phyloP scores from a whole-genome alignment of 2,329 filamentous ascomycete species.

The Xylariales sp. region DNA sequence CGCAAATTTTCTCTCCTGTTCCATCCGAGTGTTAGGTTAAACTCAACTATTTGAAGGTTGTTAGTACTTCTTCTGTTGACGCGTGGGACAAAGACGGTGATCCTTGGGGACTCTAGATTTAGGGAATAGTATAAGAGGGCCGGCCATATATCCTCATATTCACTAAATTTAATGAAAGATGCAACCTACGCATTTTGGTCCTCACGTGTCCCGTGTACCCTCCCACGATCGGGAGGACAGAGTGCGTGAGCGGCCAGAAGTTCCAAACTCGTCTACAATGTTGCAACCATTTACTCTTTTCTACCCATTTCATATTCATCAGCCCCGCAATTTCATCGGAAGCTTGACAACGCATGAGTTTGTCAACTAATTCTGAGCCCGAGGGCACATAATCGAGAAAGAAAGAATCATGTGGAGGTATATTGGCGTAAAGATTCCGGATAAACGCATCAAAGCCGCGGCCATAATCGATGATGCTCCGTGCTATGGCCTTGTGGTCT shows the following conservation, averaged over 20 bases:
- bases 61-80: neutral
- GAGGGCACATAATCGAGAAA: too few relatives aligned
- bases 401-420: too few relatives aligned
- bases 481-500: neutral
- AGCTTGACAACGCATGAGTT: neutral
- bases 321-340: neutral
- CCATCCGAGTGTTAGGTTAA: neutral
- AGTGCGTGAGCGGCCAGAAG: slow-evolving; percentile 15
- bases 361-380: neutral
- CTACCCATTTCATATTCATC: slow-evolving; percentile 5
- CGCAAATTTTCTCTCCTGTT: neutral
- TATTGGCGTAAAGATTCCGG: neutral
- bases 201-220: neutral
- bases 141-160: too few relatives aligned
- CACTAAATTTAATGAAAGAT: too few relatives aligned
- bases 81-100: too few relatives aligned
- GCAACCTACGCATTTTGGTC: neutral
- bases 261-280: slow-evolving; percentile 10
- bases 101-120: neutral
- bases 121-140: neutral
- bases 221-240: too few relatives aligned
- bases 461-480: neutral
- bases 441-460: slow-evolving; percentile 1
- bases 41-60: slow-evolving; percentile 12
- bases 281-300: too few relatives aligned